Base-by-base conservation (phyloP, 2,329 filamentous ascomycete genomes). In the Trichothecium roseum region DNA sequence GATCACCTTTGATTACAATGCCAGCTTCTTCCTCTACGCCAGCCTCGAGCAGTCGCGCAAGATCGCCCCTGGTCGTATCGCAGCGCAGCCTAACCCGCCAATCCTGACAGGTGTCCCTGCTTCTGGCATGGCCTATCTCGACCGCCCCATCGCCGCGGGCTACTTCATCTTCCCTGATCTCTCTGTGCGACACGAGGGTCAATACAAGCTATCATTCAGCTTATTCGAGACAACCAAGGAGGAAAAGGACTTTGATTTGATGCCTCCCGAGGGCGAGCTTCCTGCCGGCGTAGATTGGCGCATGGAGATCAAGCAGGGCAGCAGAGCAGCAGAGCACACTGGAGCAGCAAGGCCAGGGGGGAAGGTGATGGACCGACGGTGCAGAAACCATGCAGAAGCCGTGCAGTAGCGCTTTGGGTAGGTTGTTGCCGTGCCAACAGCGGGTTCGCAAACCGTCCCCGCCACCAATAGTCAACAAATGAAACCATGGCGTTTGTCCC, bases 121-220 rank as follows among this genome's bases (percentile, higher is more conserved):
- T 12, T 91, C 89, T 14, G 91, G 89, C 39, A 94, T 95, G 73
- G 88, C 89, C 17, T 95, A 96, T 54, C 72, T 98, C 34, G 89
- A 96, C 55, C 82, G 89, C 30, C 91, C 91, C 3, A 60, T 63
- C 28, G 73, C 78, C 46, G 76, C 75, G 29, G 91, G 88, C 37
- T 98, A 96, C 59, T 98, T 98, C 60, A 84, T 98, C 57, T 98
- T 98, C 56, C 91, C 91, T 3, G 91, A 98, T 58, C 68, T 96
- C 18, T 95, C 89, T 0, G 89, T 98, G 32, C 81, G 91, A 38
- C 89, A 98, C 52, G 91, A 98, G 59, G 91, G 91, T 42, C 80
- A 81, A 46, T 98, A 95, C 58, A 73, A 81, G n/a, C 64, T 98
- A 37, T 84, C 79, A 42, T 96, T 98, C 62, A 88, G 86, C 50